Percentiles rank a stretch among this genome's conserved stretches.
Evolutionary conservation across 129 eudicot species (phyloP).

Genomic region (Smallanthus sonchifolius): DNA sequence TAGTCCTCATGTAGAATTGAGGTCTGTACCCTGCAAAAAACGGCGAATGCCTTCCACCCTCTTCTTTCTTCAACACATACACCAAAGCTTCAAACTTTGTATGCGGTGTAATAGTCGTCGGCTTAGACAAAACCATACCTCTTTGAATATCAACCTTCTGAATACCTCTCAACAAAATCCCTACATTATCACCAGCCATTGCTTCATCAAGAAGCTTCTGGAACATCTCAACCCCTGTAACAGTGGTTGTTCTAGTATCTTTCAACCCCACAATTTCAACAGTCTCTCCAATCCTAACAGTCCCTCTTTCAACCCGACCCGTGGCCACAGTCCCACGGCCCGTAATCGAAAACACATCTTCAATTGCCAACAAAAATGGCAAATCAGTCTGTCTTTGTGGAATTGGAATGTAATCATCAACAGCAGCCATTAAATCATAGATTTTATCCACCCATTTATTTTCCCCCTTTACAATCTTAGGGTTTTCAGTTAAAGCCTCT

Average conservation of each 20-base stretch:
- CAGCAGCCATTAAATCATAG: constrained; percentile 56
- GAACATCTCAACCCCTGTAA: constrained; percentile 91
- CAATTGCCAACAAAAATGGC: constrained; percentile 66
- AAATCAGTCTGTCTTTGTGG: constrained; percentile 64
- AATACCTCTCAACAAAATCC: constrained; percentile 70
- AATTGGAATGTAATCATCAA: constrained; percentile 63
- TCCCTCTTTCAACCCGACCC: constrained; percentile 79
- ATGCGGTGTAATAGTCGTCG: constrained; percentile 62
- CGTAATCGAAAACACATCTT: constrained; percentile 78
- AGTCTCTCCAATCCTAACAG: constrained; percentile 59
- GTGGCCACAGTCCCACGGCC: constrained; percentile 95
- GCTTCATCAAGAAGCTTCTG: constrained; percentile 85
- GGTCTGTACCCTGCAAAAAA: constrained; percentile 86
- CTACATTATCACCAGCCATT: constrained; percentile 83
- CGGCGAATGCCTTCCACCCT: constrained; percentile 91
- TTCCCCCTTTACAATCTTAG: constrained; percentile 53
- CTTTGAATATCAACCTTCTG: constrained; percentile 69
- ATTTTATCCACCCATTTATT: constrained; percentile 78
- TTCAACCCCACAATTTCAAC: constrained; percentile 77
- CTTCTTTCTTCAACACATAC: constrained; percentile 84
- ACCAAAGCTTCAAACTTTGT: constrained; percentile 72
- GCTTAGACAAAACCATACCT: constrained; percentile 87
- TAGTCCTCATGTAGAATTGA: constrained; percentile 91
- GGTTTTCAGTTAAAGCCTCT: constrained; percentile 67
- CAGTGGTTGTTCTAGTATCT: constrained; percentile 63